Conservation (phyloP, 2,329 filamentous ascomycete species). For the Xylariaceae sp. region DNA sequence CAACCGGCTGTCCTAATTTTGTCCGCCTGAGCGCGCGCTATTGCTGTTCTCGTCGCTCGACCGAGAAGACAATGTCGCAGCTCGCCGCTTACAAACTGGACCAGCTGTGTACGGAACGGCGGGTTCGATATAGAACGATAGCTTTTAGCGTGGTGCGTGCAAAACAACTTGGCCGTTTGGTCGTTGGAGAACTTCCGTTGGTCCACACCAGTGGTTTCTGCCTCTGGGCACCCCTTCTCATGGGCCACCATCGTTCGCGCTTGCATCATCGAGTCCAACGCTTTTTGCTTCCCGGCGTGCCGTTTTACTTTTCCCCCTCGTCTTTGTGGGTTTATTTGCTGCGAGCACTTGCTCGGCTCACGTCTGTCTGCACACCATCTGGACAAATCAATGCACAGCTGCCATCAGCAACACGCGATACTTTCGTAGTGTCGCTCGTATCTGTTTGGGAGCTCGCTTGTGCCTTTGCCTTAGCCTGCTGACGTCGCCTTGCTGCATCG, state of each 20-base stretch:
- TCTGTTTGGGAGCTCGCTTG: slow-evolving; percentile 1
- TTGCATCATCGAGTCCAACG: slow-evolving; percentile 13
- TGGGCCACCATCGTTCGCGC: slow-evolving; percentile 17
- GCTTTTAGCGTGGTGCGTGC: background rate
- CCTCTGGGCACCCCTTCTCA: no score
- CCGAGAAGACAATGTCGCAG: no score
- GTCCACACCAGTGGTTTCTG: no score
- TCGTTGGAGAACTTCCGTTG: background rate
- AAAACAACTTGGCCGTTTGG: background rate
- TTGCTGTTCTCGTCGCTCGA: slow-evolving; percentile 13
- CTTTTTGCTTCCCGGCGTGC: slow-evolving; percentile 1
- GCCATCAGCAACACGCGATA: background rate
- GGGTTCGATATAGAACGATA: no score
- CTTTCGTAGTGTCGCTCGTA: background rate
- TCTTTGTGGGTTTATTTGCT: background rate
- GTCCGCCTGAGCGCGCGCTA: background rate
- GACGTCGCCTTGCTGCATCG: slow-evolving; percentile 11
- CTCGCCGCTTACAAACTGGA: no score
- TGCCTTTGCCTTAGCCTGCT: slow-evolving; percentile 7
- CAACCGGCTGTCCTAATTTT: slow-evolving; percentile 1
- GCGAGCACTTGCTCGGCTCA: background rate
- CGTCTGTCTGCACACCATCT: no score
- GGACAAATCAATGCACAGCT: no score
- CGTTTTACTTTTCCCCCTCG: background rate
- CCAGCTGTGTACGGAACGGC: no score